These are phyloP conservation scores for Sordariomycetes sp. DNA, from an alignment of 2,329 filamentous ascomycete genomes.

Conservation along the genomic window DNA sequence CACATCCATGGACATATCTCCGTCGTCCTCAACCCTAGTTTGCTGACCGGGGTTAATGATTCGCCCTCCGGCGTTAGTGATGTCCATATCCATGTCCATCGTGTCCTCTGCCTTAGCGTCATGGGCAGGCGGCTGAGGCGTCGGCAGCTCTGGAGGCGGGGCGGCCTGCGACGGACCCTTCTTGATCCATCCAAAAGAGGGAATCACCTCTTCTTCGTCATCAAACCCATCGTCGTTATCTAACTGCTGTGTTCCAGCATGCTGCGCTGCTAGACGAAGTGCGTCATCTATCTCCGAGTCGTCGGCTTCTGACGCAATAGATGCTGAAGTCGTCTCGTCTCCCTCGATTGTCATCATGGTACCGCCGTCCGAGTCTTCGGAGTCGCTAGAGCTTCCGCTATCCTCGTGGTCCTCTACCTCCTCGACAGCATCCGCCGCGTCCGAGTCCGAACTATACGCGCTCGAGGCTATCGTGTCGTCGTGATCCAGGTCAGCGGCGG, in stretches of 20 bases:
- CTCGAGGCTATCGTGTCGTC: constrained; percentile 65
- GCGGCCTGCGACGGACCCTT: constrained; percentile 21
- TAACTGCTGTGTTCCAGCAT: constrained; percentile 61
- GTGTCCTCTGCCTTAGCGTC: constrained; percentile 25
- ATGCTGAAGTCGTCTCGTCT: constrained; percentile 62
- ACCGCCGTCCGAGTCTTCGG: constrained; percentile 54
- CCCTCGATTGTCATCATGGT: constrained; percentile 75
- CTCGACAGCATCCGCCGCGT: constrained; percentile 35
- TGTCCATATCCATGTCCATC: constrained; percentile 40
- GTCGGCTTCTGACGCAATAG: constrained; percentile 44
- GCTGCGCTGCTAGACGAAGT: constrained; percentile 58
- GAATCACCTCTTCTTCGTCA: constrained; percentile 48
- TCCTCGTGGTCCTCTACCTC: constrained; percentile 33
- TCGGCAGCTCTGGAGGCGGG: not conserved
- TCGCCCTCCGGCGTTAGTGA: constrained; percentile 41
- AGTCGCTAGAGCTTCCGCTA: constrained; percentile 29
- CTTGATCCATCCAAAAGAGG: constrained; percentile 63
- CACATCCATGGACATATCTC: constrained; percentile 89
- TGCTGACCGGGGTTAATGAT: constrained; percentile 24
- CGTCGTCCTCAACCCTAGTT: constrained; percentile 25
- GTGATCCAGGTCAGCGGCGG: constrained; percentile 48
- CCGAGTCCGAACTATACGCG: constrained; percentile 57
- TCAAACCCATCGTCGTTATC: constrained; percentile 32
- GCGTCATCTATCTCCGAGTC: constrained; percentile 62
- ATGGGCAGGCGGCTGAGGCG: not conserved